Evolutionary conservation across 495 filamentous ascomycete species (phyloP).

Genomic region (Podospora sp.): DNA sequence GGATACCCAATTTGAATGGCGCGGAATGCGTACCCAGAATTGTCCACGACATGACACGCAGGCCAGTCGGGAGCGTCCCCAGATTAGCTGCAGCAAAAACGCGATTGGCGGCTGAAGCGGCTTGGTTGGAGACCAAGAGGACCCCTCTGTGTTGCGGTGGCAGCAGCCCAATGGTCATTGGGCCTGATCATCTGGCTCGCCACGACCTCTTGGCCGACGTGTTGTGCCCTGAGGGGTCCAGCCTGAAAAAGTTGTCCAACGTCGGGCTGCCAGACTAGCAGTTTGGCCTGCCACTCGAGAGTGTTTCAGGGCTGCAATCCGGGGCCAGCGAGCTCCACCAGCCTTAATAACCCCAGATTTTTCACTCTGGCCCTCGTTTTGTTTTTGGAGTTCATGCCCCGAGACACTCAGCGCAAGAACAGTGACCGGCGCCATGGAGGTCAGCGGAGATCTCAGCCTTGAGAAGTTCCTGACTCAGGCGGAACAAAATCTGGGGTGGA

Average conservation of each 20-base stretch:
- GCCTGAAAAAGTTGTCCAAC: neutral
- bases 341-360: neutral
- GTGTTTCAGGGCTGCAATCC: neutral
- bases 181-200: neutral
- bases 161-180: neutral
- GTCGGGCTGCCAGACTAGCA: neutral
- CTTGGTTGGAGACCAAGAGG: neutral
- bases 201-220: neutral
- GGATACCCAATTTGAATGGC: neutral
- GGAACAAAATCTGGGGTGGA: slow-evolving; percentile 16
- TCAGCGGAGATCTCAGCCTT: neutral
- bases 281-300: neutral
- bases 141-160: neutral
- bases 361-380: neutral
- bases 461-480: slow-evolving; percentile 9
- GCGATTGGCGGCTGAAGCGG: neutral
- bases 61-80: neutral
- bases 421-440: neutral
- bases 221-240: neutral
- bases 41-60: neutral
- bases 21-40: neutral
- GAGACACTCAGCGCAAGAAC: neutral
- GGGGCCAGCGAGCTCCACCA: neutral
- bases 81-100: neutral
- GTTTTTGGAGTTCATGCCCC: neutral